A percentile compares a stretch with the other conserved stretches of the same genome.
Conservation (phyloP, 2,329 filamentous ascomycete species). For the Acrodontium crateriforme region DNA sequence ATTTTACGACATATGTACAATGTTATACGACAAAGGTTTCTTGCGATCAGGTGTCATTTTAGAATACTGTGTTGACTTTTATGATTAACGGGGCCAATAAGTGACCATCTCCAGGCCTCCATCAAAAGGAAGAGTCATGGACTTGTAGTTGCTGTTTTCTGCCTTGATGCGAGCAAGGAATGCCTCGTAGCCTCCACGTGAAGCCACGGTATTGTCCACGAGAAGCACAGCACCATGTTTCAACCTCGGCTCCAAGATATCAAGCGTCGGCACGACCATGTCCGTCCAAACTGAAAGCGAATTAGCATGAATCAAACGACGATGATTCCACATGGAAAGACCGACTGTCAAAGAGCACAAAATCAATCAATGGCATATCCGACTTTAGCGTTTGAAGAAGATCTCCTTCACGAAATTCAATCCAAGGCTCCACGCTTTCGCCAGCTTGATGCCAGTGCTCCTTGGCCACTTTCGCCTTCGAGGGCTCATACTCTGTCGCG, state of each 20-base stretch:
- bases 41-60: too few species aligned
- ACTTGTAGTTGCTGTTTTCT: conserved; percentile 36
- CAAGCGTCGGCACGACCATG: conserved; percentile 39
- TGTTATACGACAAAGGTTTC: too few species aligned
- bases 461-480: conserved; percentile 41
- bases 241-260: conserved; percentile 33
- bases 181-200: conserved; percentile 32
- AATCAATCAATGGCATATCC: too few species aligned
- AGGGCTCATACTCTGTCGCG: conserved; percentile 46
- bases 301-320: conserved; percentile 1
- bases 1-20: too few species aligned
- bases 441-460: conserved; percentile 36
- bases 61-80: too few species aligned
- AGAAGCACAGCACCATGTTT: conserved; percentile 36
- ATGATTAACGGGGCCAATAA: conserved; percentile 3
- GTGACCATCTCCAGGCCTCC: conserved; percentile 33
- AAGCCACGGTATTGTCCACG: conserved; percentile 34
- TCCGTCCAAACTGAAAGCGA: conserved; percentile 48
- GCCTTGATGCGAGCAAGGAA: conserved; percentile 33
- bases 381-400: conserved; percentile 42
- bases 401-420: conserved; percentile 46
- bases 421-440: conserved; percentile 35
- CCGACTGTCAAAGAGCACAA: too few species aligned
- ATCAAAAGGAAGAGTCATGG: conserved; percentile 34
- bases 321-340: too few species aligned